Evolutionary conservation across 2,329 filamentous ascomycete genomes (phyloP).

Genomic region (Epichloe coenophiala): DNA sequence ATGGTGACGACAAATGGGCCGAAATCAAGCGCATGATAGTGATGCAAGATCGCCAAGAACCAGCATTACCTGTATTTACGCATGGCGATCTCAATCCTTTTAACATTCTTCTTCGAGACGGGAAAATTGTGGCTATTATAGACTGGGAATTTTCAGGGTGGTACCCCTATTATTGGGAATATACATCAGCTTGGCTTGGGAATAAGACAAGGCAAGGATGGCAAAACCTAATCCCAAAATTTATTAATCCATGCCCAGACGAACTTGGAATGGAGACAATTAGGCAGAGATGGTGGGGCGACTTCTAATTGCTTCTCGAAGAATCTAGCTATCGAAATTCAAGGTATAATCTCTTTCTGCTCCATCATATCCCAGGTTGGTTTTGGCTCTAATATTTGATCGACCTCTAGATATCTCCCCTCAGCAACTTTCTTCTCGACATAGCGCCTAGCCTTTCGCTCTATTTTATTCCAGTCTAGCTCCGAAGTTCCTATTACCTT

Average conservation of each 20-base stretch:
- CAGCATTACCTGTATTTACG: constrained; percentile 27
- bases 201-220: constrained; percentile 21
- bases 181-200: constrained; percentile 14
- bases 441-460: constrained; percentile 21
- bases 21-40: constrained; percentile 20
- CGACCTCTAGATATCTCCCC: constrained; percentile 9
- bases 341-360: constrained; percentile 12
- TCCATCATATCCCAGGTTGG: constrained; percentile 17
- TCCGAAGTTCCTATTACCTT: constrained; percentile 22
- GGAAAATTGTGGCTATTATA: constrained; percentile 29
- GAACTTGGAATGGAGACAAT: constrained; percentile 27
- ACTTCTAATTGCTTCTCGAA: constrained; percentile 2
- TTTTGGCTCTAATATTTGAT: constrained; percentile 10
- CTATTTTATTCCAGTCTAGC: constrained; percentile 24
- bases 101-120: constrained; percentile 28
- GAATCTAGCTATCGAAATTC: neutral
- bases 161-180: constrained; percentile 23
- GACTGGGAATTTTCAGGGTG: constrained; percentile 22
- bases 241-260: constrained; percentile 22
- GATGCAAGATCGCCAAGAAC: constrained; percentile 21
- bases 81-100: constrained; percentile 30
- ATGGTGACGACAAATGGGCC: constrained; percentile 11
- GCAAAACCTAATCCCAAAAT: constrained; percentile 18
- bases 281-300: constrained; percentile 23
- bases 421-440: constrained; percentile 17